Base-by-base conservation (phyloP, 108 stramenopile genomes). In the Licmophora abbreviata region DNA sequence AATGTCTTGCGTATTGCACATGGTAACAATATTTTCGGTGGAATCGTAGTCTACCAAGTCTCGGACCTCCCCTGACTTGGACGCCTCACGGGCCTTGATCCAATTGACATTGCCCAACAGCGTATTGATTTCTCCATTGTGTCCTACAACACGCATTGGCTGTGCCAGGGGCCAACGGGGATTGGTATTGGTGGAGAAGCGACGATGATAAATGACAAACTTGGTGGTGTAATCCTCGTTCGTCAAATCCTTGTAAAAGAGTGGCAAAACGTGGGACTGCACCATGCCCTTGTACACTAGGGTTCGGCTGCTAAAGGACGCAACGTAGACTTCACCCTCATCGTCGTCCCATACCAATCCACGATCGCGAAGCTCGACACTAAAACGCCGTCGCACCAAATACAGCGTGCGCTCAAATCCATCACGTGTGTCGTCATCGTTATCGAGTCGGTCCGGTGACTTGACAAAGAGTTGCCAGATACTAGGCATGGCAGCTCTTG, bases 61-160 rank as follows among this genome's bases (percentile, higher is more conserved):
- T 1, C 35, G 38, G 1, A 63, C 61, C 27, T 24, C 33, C 24
- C 63, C 49, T 9, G 30, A 21, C 71, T 92, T 92, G 41, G 85
- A 62, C 17, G 79, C 74, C 63, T 92, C 90, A 18, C 90, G 76
- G n/a, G 90, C 90, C 71, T 85, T 82, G 74, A 96, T 86, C 95
- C 95, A 96, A 59, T 96, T 96, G 44, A 92, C 89, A 67, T 96
- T 96, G 9, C 95, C 95, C 14, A 92, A 68, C 24, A 96, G 72
- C 4, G 95, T 96, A 66, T 96, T 96, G 69, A 96, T 94, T 67
- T 96, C 95, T 47, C 95, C 95, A 60, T 96, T 96, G 74, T 96
- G 95, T 41, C 88, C 89, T 28, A 96, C 83, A 9, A 91, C 82
- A 20, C 95, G 83, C 89, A 92, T 89, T 32, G 95, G 95, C 66